Percentiles rank a stretch among this genome's conserved stretches.
phyloP scores from a whole-genome alignment of 108 stramenopile species.

The Seminavis robusta region DNA sequence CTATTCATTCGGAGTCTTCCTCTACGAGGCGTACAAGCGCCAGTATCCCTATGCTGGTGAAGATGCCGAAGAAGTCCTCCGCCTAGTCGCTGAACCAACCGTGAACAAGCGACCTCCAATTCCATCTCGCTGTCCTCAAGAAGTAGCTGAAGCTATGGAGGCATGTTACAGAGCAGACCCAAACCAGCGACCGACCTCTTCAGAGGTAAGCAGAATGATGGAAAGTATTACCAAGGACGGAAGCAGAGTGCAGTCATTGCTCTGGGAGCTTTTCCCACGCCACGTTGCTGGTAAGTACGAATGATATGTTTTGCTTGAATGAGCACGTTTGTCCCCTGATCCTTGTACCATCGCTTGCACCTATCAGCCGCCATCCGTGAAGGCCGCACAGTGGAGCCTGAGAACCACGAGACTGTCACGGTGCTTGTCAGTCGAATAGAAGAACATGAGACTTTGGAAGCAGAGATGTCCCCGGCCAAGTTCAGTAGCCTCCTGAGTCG shows the following conservation, averaged over 20 bases:
- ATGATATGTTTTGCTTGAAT: too few species aligned
- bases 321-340: too few species aligned
- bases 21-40: slow-evolving; percentile 47
- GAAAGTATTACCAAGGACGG: too few species aligned
- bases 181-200: slow-evolving; percentile 1
- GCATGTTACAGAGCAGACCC: slow-evolving; percentile 21
- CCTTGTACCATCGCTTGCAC: too few species aligned
- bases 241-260: too few species aligned
- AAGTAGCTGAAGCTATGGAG: slow-evolving; percentile 12
- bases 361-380: slow-evolving; percentile 26
- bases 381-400: slow-evolving; percentile 39
- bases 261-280: slow-evolving; percentile 39
- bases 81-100: slow-evolving; percentile 9
- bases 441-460: slow-evolving; percentile 20
- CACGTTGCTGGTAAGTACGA: too few species aligned
- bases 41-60: slow-evolving; percentile 42
- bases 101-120: slow-evolving; percentile 22
- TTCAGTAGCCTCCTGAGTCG: slow-evolving; percentile 30
- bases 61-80: slow-evolving; percentile 20
- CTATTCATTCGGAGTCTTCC: slow-evolving; percentile 56
- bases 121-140: slow-evolving; percentile 9
- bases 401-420: slow-evolving; percentile 8
- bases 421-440: slow-evolving; percentile 29
- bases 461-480: slow-evolving; percentile 10
- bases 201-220: slow-evolving; percentile 15